A percentile compares a stretch with the other conserved stretches of the same genome.
phyloP scores from a whole-genome alignment of 1,139 yeast genomes.

The Protomyces inouyei region DNA sequence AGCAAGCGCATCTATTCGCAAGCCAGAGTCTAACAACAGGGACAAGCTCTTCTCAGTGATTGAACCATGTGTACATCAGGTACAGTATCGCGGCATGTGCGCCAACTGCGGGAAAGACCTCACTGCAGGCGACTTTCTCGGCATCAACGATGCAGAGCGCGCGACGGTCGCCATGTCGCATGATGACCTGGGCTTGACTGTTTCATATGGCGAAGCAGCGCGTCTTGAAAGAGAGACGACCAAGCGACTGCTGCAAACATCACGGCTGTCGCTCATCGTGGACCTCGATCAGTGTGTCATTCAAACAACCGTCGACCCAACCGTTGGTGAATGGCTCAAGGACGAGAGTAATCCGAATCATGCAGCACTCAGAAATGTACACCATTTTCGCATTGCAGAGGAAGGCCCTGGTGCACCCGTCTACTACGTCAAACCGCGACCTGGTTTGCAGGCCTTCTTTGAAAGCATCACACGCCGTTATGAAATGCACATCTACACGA shows the following conservation, averaged over 20 bases:
- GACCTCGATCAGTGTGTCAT: constrained; percentile 96
- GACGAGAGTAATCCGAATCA: constrained; percentile 83
- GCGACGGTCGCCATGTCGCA: constrained; percentile 89
- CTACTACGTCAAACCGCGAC: constrained; percentile 90
- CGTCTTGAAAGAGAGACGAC: constrained; percentile 69
- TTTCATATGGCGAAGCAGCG: constrained; percentile 77
- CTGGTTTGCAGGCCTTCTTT: constrained; percentile 74
- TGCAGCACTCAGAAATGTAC: constrained; percentile 76
- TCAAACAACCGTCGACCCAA: constrained; percentile 96
- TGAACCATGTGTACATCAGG: constrained; percentile 88
- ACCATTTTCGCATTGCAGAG: constrained; percentile 61
- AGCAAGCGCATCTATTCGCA: background rate
- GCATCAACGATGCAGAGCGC: constrained; percentile 64
- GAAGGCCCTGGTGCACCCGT: constrained; percentile 58
- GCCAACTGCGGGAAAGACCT: constrained; percentile 80
- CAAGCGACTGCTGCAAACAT: constrained; percentile 54
- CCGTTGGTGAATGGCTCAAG: constrained; percentile 92
- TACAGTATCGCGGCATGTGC: constrained; percentile 94
- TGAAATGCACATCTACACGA: constrained; percentile 92
- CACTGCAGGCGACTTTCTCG: constrained; percentile 55
- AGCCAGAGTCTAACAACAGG: constrained; percentile 32
- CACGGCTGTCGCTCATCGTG: constrained; percentile 80
- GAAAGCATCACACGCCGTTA: constrained; percentile 58
- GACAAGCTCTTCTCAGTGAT: constrained; percentile 40
- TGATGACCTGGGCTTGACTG: constrained; percentile 78